Evolutionary conservation across 2,329 filamentous ascomycete genomes (phyloP).

Genomic region (Orbilia quercus): DNA sequence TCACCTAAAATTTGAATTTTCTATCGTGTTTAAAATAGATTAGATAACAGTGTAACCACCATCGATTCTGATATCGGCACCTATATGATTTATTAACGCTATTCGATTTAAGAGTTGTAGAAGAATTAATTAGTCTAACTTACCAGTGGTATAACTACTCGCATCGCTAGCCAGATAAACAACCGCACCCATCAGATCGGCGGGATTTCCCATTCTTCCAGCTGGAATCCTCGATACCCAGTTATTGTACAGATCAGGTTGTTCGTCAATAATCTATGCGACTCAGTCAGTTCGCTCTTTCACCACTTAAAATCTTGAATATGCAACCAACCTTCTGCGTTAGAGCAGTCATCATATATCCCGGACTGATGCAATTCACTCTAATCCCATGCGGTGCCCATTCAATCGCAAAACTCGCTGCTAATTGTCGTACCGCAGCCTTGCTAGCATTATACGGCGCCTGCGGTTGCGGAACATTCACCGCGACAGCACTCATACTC

Average conservation of each 20-base stretch:
- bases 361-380: constrained; percentile 94
- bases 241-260: constrained; percentile 86
- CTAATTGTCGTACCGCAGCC: constrained; percentile 88
- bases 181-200: constrained; percentile 93
- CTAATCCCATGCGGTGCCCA: constrained; percentile 89
- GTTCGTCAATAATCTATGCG: constrained; percentile 80
- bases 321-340: constrained; percentile 41
- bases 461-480: constrained; percentile 95
- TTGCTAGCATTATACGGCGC: constrained; percentile 75
- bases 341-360: constrained; percentile 96
- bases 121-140: constrained; percentile 61
- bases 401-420: constrained; percentile 87
- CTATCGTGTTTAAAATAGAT: not conserved
- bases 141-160: constrained; percentile 76
- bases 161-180: constrained; percentile 86
- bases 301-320: not conserved
- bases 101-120: not conserved
- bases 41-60: constrained; percentile 84
- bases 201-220: constrained; percentile 90
- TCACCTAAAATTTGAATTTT: not conserved
- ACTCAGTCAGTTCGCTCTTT: not conserved
- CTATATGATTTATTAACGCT: constrained; percentile 59
- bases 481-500: constrained; percentile 92
- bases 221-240: constrained; percentile 93
- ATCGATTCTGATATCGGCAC: constrained; percentile 83